Evolutionary conservation across 148 eudicot species (phyloP).

Genomic region (Chenopodium formosanum): DNA sequence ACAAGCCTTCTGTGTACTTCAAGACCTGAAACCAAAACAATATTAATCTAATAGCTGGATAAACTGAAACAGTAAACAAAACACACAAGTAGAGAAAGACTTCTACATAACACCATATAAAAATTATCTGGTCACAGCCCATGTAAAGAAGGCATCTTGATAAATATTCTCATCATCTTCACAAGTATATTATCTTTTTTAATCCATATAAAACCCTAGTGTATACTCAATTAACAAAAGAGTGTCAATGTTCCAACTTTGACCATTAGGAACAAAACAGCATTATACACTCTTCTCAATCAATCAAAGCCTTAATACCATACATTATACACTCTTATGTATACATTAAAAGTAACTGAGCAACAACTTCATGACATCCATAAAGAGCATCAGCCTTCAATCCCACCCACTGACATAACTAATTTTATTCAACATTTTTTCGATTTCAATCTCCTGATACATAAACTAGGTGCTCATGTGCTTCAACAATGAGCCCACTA

Average conservation of each 20-base stretch:
- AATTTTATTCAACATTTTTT: not conserved
- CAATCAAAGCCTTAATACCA: no score
- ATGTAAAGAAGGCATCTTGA: not conserved
- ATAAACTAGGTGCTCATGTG: not conserved
- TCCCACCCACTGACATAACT: not conserved
- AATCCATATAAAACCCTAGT: not conserved
- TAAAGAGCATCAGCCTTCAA: not conserved
- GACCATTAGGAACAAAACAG: not conserved
- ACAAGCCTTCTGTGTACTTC: conserved; percentile 84
- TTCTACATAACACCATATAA: not conserved
- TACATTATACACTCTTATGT: not conserved
- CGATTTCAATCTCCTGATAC: not conserved
- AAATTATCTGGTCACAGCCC: not conserved
- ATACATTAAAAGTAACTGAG: not conserved
- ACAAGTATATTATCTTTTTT: not conserved
- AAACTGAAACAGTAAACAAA: not conserved
- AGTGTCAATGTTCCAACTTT: not conserved
- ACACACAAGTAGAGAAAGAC: not conserved
- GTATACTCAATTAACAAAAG: not conserved
- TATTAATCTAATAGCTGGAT: conserved; percentile 8
- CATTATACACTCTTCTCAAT: not conserved
- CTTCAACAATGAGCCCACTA: not conserved
- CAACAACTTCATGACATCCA: not conserved
- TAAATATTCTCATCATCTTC: not conserved
- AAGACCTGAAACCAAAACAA: conserved; percentile 48